These are phyloP conservation scores for Chondrus crispus DNA, from an alignment of 23 red algal genomes.

Conservation along the genomic window DNA sequence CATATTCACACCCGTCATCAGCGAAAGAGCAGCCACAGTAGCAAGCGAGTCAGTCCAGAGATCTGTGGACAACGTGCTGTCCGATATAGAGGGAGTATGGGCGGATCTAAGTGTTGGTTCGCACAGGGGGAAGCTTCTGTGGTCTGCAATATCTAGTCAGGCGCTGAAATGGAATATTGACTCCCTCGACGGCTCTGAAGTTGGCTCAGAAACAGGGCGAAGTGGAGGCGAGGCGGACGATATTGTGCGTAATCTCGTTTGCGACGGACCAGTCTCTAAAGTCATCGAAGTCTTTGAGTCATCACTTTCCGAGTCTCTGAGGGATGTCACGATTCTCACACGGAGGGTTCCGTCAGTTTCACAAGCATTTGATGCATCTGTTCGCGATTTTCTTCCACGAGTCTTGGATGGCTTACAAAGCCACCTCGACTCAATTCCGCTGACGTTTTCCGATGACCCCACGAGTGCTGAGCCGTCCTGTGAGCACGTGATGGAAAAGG, in stretches of 20 bases:
- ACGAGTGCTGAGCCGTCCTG: not conserved
- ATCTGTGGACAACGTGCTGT: slow-evolving; percentile 22
- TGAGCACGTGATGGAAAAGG: not conserved
- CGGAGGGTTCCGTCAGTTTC: slow-evolving; percentile 19
- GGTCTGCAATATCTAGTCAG: slow-evolving; percentile 31
- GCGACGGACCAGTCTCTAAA: slow-evolving; percentile 14
- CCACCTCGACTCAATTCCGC: slow-evolving; percentile 14
- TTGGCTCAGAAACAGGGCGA: not conserved
- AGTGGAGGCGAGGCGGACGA: not conserved
- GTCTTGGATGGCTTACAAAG: slow-evolving; percentile 13
- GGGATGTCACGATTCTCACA: slow-evolving; percentile 26
- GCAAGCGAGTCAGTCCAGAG: slow-evolving; percentile 27
- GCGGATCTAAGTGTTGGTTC: not conserved
- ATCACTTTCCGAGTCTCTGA: slow-evolving; percentile 11
- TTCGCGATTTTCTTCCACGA: slow-evolving; percentile 6
- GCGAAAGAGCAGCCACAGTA: slow-evolving; percentile 33
- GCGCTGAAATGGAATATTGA: not conserved
- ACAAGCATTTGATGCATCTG: slow-evolving; percentile 1
- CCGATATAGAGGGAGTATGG: slow-evolving; percentile 27
- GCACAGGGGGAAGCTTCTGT: slow-evolving; percentile 29
- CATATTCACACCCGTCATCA: slow-evolving; percentile 53
- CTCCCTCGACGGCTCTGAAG: not conserved
- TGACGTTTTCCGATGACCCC: not conserved
- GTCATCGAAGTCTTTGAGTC: slow-evolving; percentile 21
- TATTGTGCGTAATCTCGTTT: not conserved